These are phyloP conservation scores for Sugiyamaella floridensis DNA, from an alignment of 805 yeast species.

Conservation along the genomic window DNA sequence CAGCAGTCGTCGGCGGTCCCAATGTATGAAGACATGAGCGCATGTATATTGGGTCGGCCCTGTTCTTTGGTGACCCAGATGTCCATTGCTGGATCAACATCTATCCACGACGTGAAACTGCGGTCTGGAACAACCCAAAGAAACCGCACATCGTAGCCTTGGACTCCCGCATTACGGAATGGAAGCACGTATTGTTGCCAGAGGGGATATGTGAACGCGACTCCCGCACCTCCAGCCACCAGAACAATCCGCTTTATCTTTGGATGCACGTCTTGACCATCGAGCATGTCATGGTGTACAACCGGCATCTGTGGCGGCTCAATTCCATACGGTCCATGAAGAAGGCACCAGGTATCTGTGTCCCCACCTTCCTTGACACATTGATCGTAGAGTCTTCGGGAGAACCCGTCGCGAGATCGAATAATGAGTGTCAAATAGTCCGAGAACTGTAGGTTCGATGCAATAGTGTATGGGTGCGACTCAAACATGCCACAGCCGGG, in stretches of 20 bases:
- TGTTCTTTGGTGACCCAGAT: constrained; percentile 27
- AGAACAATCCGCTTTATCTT: constrained; percentile 22
- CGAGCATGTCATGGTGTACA: background rate
- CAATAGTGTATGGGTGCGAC: constrained; percentile 24
- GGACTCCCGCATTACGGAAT: background rate
- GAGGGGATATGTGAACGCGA: constrained; percentile 27
- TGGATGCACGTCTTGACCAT: background rate
- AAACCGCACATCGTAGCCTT: constrained; percentile 19
- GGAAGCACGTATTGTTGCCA: constrained; percentile 9
- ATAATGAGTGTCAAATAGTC: constrained; percentile 24
- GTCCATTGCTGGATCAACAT: constrained; percentile 18
- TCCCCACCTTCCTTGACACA: constrained; percentile 2
- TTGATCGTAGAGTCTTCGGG: constrained; percentile 16
- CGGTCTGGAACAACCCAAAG: constrained; percentile 28
- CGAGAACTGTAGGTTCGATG: constrained; percentile 12
- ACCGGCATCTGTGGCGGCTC: constrained; percentile 12
- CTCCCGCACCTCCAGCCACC: constrained; percentile 31
- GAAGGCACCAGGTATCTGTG: constrained; percentile 10
- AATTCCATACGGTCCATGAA: constrained; percentile 25
- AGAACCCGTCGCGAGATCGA: constrained; percentile 28
- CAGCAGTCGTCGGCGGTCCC: constrained; percentile 19
- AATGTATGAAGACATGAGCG: constrained; percentile 18
- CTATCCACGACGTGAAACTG: constrained; percentile 25
- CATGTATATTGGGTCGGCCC: constrained; percentile 26
- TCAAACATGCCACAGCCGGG: constrained; percentile 16